Base-by-base conservation (phyloP, 106 monocot species). In the Dendrobium catenatum region DNA sequence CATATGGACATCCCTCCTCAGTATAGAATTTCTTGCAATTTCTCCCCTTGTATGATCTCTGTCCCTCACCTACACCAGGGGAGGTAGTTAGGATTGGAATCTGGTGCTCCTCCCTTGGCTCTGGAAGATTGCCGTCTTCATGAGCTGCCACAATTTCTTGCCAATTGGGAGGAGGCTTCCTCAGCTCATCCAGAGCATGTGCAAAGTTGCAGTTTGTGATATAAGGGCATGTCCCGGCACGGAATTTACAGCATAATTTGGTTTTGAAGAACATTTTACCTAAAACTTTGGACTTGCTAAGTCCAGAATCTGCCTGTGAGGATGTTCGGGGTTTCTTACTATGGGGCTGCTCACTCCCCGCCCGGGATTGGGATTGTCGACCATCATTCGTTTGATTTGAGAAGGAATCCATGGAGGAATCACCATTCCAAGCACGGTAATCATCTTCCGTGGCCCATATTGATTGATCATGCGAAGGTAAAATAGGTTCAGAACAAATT, bases 231-330 rank as follows among this genome's bases (percentile, higher is more conserved):
- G 93, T 95, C 24, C 99, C 99, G 6, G 93, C 86, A 0, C 93
- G 84, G 56, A 99, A 99, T 68, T 95, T 99, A 82, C 95, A 95
- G 88, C 99, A 99, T 24, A 99, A 87, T 84, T 95, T 99, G 6
- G 99, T 99, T 83, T 99, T 99, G 82, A 99, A 99, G 89, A 95
- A 99, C 95, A 99, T 99, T 79, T 90, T 93, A 20, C 98, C 98
- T 13, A 93, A 85, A 37, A 89, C 91, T 20, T 87, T 90, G 9
- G 98, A 90, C 56, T 87, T 89, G 80, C 84, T 84, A 1, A 82
- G 84, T 13, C 78, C 79, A 0, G 78, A 77, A 17, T 87, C 88
- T 37, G 55, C 85, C 43, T 78, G 83, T 29, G 59, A 78, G 75
- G 64, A 68, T 19, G 66, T 67, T 41, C 93, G 88, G 9, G 87